Evolutionary conservation across 352 stramenopile genomes (phyloP), one percentile per base, ranked within the genome.

Genomic region (Globisporangium nagaii): DNA sequence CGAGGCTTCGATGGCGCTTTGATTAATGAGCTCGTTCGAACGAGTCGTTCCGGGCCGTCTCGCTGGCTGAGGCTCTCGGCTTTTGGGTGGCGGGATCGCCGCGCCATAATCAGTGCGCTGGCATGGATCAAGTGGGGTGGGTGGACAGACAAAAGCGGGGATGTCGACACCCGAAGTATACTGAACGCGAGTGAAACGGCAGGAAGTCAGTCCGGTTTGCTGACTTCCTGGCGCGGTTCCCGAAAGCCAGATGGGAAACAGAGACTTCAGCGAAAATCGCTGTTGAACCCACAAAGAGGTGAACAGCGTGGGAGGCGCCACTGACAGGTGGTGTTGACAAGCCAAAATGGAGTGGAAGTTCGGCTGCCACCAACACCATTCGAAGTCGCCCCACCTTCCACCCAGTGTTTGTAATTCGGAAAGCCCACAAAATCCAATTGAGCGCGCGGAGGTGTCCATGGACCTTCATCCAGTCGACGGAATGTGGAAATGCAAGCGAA

Each of bases 21-120:
- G 42, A 41, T 53, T 60, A 54, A 54, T 60, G 53, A 54, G 25
- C 31, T 42, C 17, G 27, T 19, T 13, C 27, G 32, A 8, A 5
- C 30, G 46, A 41, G 32, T 27, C 24, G 25, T n/a, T n/a, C n/a
- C n/a, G n/a, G n/a, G n/a, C n/a, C n/a, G n/a, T n/a, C n/a, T n/a
- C n/a, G n/a, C n/a, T n/a, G n/a, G n/a, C n/a, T n/a, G n/a, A n/a
- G n/a, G n/a, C n/a, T n/a, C n/a, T n/a, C n/a, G n/a, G n/a, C n/a
- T n/a, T n/a, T n/a, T n/a, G n/a, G n/a, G n/a, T n/a, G n/a, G n/a
- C n/a, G n/a, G n/a, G n/a, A n/a, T n/a, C n/a, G n/a, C n/a, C n/a
- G n/a, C n/a, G n/a, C n/a, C 25, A 20, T 25, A 34, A 48, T 48
- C 42, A 13, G 42, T 6, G 22, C 12, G 7, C 17, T 41, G 35